phyloP scores from a whole-genome alignment of 2,329 filamentous ascomycete genomes.

The Rhexocercosporidium sp. region DNA sequence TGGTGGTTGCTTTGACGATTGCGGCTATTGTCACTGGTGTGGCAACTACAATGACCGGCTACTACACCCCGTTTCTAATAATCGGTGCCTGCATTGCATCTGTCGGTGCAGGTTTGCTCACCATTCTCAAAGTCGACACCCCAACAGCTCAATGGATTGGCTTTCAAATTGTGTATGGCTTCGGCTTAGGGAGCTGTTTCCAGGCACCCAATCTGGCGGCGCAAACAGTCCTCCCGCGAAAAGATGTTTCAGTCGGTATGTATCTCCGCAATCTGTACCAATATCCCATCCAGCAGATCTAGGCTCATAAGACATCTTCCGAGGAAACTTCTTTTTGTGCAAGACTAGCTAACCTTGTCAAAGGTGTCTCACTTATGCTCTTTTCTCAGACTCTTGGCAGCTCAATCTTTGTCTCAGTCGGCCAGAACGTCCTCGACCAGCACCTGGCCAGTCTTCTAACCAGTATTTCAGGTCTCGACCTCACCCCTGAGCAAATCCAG shows the following conservation, averaged over 20 bases:
- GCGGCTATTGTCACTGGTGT: conserved; percentile 27
- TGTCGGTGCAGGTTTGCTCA: conserved; percentile 48
- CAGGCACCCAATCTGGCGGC: conserved; percentile 52
- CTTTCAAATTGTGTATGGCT: conserved; percentile 34
- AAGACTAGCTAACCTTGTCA: no score
- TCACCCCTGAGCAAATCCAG: conserved; percentile 20
- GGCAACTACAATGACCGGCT: conserved; percentile 32
- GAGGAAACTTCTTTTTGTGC: no score
- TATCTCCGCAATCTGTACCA: no score
- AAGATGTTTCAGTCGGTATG: conserved; percentile 55
- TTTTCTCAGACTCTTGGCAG: conserved; percentile 61
- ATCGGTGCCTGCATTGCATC: conserved; percentile 32
- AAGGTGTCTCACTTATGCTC: conserved; percentile 53
- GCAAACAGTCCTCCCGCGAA: conserved; percentile 51
- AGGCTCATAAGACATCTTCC: no score
- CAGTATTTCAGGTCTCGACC: conserved; percentile 13
- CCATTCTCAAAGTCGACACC: conserved; percentile 44
- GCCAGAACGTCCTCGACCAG: conserved; percentile 50
- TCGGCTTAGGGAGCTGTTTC: conserved; percentile 28
- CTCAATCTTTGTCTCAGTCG: conserved; percentile 60
- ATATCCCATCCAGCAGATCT: no score
- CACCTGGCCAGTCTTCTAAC: conserved; percentile 45
- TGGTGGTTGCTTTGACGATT: conserved; percentile 40
- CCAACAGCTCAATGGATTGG: conserved; percentile 44
- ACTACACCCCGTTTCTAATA: conserved; percentile 32